Percentiles rank a stretch among this genome's conserved stretches.
These are phyloP conservation scores for Monilinia laxa DNA, from an alignment of 2,329 filamentous ascomycete species.

Conservation along the genomic window DNA sequence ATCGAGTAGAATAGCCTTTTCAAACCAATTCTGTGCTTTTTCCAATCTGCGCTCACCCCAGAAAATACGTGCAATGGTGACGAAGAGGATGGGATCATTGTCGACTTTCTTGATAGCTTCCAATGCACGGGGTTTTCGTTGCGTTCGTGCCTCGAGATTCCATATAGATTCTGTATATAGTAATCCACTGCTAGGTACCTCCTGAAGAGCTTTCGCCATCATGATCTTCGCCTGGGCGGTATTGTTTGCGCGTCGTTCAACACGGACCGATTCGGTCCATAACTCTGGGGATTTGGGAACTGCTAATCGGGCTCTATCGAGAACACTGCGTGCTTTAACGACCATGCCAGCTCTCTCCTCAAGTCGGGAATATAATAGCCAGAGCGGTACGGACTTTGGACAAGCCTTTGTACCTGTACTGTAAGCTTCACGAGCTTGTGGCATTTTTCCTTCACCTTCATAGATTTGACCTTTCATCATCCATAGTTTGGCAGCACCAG, in stretches of 20 bases:
- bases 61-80: conserved; percentile 91
- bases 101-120: conserved; percentile 98
- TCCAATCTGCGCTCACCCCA: conserved; percentile 91
- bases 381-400: conserved; percentile 79
- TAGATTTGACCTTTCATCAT: conserved; percentile 99
- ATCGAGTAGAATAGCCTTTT: conserved; percentile 88
- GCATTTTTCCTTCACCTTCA: conserved; percentile 73
- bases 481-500: conserved; percentile 83
- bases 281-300: conserved; percentile 81
- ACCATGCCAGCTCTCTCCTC: conserved; percentile 82
- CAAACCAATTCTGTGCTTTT: conserved; percentile 95
- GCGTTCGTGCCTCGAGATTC: conserved; percentile 86
- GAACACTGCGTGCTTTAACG: conserved; percentile 90
- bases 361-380: conserved; percentile 83
- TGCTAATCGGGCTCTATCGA: conserved; percentile 85
- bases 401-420: conserved; percentile 84
- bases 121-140: conserved; percentile 84
- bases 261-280: conserved; percentile 90
- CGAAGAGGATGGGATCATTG: conserved; percentile 83
- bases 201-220: conserved; percentile 91
- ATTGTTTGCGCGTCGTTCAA: conserved; percentile 87
- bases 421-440: conserved; percentile 88
- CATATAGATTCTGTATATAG: conserved; percentile 95
- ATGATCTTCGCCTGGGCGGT: conserved; percentile 79
- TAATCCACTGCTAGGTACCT: conserved; percentile 82